These are phyloP conservation scores for Alopecurus myosuroides DNA, from an alignment of 176 grass and related monocot species.

Conservation along the genomic window DNA sequence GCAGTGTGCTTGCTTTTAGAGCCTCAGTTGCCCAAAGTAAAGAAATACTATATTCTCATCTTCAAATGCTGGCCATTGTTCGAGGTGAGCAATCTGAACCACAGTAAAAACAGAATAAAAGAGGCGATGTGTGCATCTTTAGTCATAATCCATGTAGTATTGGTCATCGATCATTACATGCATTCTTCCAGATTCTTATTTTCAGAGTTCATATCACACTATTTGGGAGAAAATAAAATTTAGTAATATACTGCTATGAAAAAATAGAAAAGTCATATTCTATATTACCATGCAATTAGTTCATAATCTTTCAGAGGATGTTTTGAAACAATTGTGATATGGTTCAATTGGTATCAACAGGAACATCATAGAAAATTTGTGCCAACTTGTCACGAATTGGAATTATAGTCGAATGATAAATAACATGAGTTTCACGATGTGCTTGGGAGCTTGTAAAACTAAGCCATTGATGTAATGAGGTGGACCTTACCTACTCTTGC, in stretches of 20 bases:
- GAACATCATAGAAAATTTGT: neutral
- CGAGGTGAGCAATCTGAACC: conserved; percentile 68
- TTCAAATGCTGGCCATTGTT: conserved; percentile 65
- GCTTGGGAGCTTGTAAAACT: neutral
- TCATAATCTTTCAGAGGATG: neutral
- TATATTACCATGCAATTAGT: neutral
- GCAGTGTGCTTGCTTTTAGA: conserved; percentile 87
- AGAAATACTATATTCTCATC: conserved; percentile 52
- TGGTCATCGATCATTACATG: neutral
- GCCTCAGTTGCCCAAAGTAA: conserved; percentile 60
- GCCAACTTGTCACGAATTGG: neutral
- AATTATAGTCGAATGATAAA: neutral
- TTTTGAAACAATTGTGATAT: neutral
- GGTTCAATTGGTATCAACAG: neutral
- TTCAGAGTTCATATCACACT: neutral
- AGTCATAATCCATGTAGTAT: conserved; percentile 3
- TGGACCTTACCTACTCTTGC: conserved; percentile 67
- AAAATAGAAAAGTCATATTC: neutral
- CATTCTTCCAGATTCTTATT: neutral
- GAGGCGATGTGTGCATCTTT: neutral
- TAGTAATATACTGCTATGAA: too few species aligned
- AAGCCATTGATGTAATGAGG: neutral
- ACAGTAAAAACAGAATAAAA: conserved; percentile 30
- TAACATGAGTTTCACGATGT: neutral
- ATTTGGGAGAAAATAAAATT: conserved; percentile 9